These are phyloP conservation scores for Leccinum arenicola DNA, from an alignment of 768 basidiomycete species.

Conservation along the genomic window DNA sequence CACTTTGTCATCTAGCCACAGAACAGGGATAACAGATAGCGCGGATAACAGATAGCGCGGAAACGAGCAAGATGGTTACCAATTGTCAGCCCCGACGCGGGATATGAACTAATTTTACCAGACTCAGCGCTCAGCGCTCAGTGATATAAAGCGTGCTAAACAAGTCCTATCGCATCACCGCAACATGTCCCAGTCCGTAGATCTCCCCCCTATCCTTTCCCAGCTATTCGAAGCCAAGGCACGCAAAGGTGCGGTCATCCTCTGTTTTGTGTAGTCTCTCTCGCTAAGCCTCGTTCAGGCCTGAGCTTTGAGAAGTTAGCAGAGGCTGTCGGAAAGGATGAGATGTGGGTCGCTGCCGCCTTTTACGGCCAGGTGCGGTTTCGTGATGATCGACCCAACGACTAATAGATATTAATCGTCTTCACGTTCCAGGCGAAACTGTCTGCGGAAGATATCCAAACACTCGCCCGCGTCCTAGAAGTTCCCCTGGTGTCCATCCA, in stretches of 20 bases:
- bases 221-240: slow-evolving; percentile 66
- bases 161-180: background rate
- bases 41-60: background rate
- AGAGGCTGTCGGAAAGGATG: slow-evolving; percentile 63
- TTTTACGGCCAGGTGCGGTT: slow-evolving; percentile 73
- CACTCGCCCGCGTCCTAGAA: slow-evolving; percentile 49
- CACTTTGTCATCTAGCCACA: slow-evolving; percentile 6
- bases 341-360: slow-evolving; percentile 79
- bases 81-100: background rate
- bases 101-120: slow-evolving; percentile 4
- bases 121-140: background rate
- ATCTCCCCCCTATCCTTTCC: slow-evolving; percentile 49
- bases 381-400: background rate
- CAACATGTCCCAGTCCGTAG: slow-evolving; percentile 36
- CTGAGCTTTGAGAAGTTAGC: slow-evolving; percentile 70
- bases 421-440: slow-evolving; percentile 58
- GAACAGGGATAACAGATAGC: slow-evolving; percentile 4
- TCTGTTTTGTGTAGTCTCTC: background rate
- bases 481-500: slow-evolving; percentile 39
- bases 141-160: slow-evolving; percentile 14
- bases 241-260: slow-evolving; percentile 44
- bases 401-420: background rate
- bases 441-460: slow-evolving; percentile 52
- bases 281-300: slow-evolving; percentile 35
- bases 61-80: background rate